These are phyloP conservation scores for Rugosomyces carneus DNA, from an alignment of 1,284 basidiomycete species.

Conservation along the genomic window DNA sequence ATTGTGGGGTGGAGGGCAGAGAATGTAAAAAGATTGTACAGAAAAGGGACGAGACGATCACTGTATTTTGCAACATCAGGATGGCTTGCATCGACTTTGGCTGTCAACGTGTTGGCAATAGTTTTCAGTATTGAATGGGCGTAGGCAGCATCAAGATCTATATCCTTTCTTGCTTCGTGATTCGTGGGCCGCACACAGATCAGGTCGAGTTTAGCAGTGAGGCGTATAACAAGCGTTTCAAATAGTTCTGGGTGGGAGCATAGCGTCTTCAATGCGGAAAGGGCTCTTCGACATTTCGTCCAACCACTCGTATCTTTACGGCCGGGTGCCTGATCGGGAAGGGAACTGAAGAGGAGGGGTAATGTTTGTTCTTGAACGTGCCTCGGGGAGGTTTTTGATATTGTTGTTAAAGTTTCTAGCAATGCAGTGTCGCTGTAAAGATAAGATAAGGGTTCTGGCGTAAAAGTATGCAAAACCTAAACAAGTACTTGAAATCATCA, in stretches of 20 bases:
- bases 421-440: slow-evolving; percentile 50
- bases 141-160: slow-evolving; percentile 68
- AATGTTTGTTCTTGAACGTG: slow-evolving; percentile 75
- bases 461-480: background rate
- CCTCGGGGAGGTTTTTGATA: slow-evolving; percentile 59
- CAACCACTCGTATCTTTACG: slow-evolving; percentile 52
- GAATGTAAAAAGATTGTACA: slow-evolving; percentile 68
- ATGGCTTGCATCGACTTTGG: slow-evolving; percentile 60
- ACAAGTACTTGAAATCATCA: slow-evolving; percentile 50
- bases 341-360: slow-evolving; percentile 69
- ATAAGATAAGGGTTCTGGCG: slow-evolving; percentile 7
- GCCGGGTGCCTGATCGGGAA: slow-evolving; percentile 64
- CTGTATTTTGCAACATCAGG: slow-evolving; percentile 75
- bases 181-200: slow-evolving; percentile 41
- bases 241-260: slow-evolving; percentile 78
- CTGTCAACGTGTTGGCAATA: slow-evolving; percentile 54
- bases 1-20: slow-evolving; percentile 39
- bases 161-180: slow-evolving; percentile 21
- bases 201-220: slow-evolving; percentile 77
- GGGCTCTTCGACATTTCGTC: slow-evolving; percentile 60
- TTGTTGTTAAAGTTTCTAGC: slow-evolving; percentile 62
- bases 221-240: slow-evolving; percentile 75
- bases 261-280: slow-evolving; percentile 70
- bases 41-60: slow-evolving; percentile 62
- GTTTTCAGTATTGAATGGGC: slow-evolving; percentile 77